Evolutionary conservation across 108 stramenopile species (phyloP).

Genomic region (Cyclotella sp.): DNA sequence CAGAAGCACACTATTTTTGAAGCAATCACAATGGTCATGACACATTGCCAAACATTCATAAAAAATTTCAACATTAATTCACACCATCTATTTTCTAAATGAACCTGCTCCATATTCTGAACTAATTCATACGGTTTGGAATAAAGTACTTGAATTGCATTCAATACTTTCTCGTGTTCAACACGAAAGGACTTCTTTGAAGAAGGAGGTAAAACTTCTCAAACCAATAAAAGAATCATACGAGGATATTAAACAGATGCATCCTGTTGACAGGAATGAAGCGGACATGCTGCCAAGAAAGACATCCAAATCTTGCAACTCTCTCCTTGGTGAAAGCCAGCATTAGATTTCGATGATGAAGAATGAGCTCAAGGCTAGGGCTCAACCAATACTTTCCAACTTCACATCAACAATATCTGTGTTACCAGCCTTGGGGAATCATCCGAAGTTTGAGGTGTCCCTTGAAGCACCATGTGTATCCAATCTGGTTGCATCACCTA

Average conservation of each 20-base stretch:
- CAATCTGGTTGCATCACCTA: constrained; percentile 9
- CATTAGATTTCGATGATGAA: constrained; percentile 18
- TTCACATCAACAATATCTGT: neutral
- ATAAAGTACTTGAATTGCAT: constrained; percentile 20
- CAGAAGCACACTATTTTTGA: too few relatives aligned
- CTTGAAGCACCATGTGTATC: constrained; percentile 11
- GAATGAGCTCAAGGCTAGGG: constrained; percentile 10
- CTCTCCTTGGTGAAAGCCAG: constrained; percentile 18
- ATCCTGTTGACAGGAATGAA: neutral
- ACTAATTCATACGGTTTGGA: constrained; percentile 8
- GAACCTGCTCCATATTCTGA: too few relatives aligned
- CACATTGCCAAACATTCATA: too few relatives aligned
- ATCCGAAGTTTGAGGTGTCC: constrained; percentile 30
- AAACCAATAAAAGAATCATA: constrained; percentile 31
- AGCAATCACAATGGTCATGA: too few relatives aligned
- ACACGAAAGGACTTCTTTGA: constrained; percentile 25
- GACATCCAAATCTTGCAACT: constrained; percentile 10
- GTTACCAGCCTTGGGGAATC: neutral
- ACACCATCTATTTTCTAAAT: too few relatives aligned
- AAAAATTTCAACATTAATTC: too few relatives aligned
- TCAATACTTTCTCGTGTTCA: constrained; percentile 13
- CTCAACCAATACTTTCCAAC: constrained; percentile 13
- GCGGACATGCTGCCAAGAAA: neutral
- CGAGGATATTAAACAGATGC: neutral
- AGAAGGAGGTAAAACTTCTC: constrained; percentile 34